Evolutionary conservation across 495 filamentous ascomycete species (phyloP).

Genomic region (Neurospora sp.): DNA sequence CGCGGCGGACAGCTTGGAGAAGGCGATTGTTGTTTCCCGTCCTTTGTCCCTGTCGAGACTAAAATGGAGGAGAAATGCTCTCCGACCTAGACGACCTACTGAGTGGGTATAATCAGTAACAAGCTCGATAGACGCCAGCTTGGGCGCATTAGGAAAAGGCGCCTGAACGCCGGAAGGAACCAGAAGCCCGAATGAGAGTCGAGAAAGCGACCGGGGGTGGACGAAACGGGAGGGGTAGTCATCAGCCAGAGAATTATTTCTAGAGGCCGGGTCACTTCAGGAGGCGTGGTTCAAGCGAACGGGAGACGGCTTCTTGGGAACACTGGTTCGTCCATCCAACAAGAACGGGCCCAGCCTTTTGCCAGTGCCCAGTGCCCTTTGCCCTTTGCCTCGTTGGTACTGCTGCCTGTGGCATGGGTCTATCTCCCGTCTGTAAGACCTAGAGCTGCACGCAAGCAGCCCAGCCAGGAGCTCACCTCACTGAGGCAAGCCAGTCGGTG

Average conservation of each 20-base stretch:
- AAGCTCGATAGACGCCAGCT: conserved; percentile 2
- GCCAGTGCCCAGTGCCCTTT: not conserved
- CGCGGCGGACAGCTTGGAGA: not conserved
- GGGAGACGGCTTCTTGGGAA: not conserved
- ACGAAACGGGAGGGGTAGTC: conserved; percentile 7
- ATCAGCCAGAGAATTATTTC: conserved; percentile 3
- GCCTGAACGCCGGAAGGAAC: conserved; percentile 13
- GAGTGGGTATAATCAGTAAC: conserved; percentile 8
- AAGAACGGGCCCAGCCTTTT: not conserved
- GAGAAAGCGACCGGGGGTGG: conserved; percentile 1
- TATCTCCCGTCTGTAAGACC: not conserved
- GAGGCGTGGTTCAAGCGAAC: conserved; percentile 20
- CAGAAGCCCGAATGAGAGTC: conserved; percentile 1
- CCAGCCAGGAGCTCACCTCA: not conserved
- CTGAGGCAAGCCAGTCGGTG: conserved; percentile 21
- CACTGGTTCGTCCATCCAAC: not conserved
- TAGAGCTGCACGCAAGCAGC: not conserved
- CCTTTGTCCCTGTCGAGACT: not conserved
- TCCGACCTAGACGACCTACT: not conserved
- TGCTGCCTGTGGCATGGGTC: not conserved
- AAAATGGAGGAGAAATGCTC: not conserved
- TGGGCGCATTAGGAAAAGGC: conserved; percentile 19
- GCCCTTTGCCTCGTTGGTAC: not conserved
- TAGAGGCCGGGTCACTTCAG: not conserved
- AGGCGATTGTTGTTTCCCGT: not conserved